These are phyloP conservation scores for Seiridium cupressi DNA, from an alignment of 2,329 filamentous ascomycete species.

Conservation along the genomic window DNA sequence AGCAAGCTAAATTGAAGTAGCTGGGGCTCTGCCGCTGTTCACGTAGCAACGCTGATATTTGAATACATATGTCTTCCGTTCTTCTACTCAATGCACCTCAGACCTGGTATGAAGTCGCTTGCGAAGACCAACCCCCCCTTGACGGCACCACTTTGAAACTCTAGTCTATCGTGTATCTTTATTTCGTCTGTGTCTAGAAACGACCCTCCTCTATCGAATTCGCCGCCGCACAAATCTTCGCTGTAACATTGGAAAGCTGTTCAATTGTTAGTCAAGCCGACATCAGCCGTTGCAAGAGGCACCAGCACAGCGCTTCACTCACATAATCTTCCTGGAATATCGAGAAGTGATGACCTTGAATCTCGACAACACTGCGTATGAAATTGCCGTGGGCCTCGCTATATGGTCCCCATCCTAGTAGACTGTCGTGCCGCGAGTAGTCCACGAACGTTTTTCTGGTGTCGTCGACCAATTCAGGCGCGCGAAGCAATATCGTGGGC, in stretches of 20 bases:
- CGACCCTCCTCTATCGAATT: slow-evolving; percentile 16
- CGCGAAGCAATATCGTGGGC: slow-evolving; percentile 43
- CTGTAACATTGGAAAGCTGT: slow-evolving; percentile 22
- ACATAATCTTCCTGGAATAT: slow-evolving; percentile 28
- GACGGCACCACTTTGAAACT: too few relatives aligned
- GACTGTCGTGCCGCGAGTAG: slow-evolving; percentile 35
- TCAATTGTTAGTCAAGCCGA: neutral
- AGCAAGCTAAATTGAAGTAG: too few relatives aligned
- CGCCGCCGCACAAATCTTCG: slow-evolving; percentile 23
- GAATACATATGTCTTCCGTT: too few relatives aligned
- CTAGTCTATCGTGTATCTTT: neutral
- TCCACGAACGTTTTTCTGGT: slow-evolving; percentile 37
- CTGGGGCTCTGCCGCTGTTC: too few relatives aligned
- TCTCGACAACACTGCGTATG: slow-evolving; percentile 43
- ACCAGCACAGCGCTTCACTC: slow-evolving; percentile 8
- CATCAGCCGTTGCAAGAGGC: neutral
- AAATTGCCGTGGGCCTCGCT: slow-evolving; percentile 31
- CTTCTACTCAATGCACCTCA: too few relatives aligned
- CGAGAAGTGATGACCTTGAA: slow-evolving; percentile 50
- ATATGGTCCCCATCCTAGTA: slow-evolving; percentile 50
- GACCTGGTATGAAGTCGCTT: too few relatives aligned
- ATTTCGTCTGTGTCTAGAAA: slow-evolving; percentile 8
- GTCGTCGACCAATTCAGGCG: slow-evolving; percentile 36
- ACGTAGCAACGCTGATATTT: too few relatives aligned
- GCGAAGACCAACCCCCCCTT: too few relatives aligned